Evolutionary conservation across 1,139 yeast species (phyloP).

Genomic region (Yamadazyma sp.): DNA sequence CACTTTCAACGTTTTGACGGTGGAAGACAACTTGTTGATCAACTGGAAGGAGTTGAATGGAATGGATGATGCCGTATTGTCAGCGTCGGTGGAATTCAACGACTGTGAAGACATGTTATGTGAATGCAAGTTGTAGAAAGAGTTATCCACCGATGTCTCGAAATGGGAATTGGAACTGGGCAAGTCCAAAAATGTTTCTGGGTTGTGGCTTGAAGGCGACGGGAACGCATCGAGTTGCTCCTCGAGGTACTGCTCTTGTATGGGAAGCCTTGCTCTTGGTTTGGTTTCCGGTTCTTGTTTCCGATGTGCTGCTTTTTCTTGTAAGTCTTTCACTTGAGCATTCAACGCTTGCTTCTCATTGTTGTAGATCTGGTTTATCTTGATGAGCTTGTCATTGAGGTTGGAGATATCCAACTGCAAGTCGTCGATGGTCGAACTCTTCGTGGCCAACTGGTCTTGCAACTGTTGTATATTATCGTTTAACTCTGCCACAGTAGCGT

Average conservation of each 20-base stretch:
- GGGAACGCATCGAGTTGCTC: not conserved
- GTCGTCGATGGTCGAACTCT: conserved; percentile 3
- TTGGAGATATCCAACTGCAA: conserved; percentile 4
- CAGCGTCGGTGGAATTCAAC: conserved; percentile 1
- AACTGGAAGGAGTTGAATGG: conserved; percentile 44
- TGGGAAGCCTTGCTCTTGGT: not conserved
- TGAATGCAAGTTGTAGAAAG: conserved; percentile 8
- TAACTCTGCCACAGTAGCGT: conserved; percentile 20
- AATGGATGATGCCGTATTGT: conserved; percentile 1
- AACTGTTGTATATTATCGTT: conserved; percentile 32
- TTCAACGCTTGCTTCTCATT: conserved; percentile 31
- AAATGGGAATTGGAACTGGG: not conserved
- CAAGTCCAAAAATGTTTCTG: not conserved
- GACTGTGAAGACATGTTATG: conserved; percentile 22
- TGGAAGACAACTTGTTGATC: conserved; percentile 70
- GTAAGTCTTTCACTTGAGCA: conserved; percentile 26
- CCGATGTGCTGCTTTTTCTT: conserved; percentile 7
- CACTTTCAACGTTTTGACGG: conserved; percentile 75
- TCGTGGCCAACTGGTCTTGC: conserved; percentile 13
- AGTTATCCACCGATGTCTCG: conserved; percentile 4
- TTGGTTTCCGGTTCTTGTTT: conserved; percentile 9
- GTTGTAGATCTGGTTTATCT: conserved; percentile 24
- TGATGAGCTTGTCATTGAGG: conserved; percentile 11
- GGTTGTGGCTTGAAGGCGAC: not conserved
- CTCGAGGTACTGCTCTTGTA: not conserved